A percentile compares a stretch with the other conserved stretches of the same genome.
Evolutionary conservation across 2,329 filamentous ascomycete genomes (phyloP).

Genomic region (Ophiostoma triangulosporum): DNA sequence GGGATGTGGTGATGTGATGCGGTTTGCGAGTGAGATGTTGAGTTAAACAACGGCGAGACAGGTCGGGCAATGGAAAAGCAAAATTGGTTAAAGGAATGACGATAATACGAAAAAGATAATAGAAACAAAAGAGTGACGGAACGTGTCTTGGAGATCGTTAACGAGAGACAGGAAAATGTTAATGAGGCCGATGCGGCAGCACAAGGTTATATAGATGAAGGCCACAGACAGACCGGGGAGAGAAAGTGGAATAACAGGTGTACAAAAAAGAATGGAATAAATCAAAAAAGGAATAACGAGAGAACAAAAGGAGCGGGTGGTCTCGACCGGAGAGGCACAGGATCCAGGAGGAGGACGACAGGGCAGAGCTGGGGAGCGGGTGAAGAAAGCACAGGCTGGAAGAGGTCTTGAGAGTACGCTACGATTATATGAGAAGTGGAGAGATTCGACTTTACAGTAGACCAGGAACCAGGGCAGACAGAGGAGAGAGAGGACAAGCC

Average conservation of each 20-base stretch:
- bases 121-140: not conserved
- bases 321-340: not conserved
- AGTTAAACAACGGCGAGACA: constrained; percentile 1
- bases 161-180: not conserved
- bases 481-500: too few relatives aligned
- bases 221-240: not conserved
- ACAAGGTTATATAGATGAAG: not conserved
- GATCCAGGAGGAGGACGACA: too few relatives aligned
- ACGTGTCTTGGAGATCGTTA: not conserved
- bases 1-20: not conserved
- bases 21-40: not conserved
- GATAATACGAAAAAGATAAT: not conserved
- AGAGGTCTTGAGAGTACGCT: too few relatives aligned
- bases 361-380: too few relatives aligned
- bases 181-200: not conserved
- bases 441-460: too few relatives aligned
- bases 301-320: not conserved
- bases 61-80: not conserved
- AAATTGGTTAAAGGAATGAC: not conserved
- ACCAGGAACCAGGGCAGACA: not conserved
- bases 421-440: too few relatives aligned
- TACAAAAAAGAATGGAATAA: not conserved
- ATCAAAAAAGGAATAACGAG: not conserved
- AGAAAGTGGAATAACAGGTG: not conserved
- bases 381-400: too few relatives aligned